Percentiles rank a stretch among this genome's conserved stretches.
Conservation (phyloP, 2,329 filamentous ascomycete genomes). For the Aspergillus neoniger region DNA sequence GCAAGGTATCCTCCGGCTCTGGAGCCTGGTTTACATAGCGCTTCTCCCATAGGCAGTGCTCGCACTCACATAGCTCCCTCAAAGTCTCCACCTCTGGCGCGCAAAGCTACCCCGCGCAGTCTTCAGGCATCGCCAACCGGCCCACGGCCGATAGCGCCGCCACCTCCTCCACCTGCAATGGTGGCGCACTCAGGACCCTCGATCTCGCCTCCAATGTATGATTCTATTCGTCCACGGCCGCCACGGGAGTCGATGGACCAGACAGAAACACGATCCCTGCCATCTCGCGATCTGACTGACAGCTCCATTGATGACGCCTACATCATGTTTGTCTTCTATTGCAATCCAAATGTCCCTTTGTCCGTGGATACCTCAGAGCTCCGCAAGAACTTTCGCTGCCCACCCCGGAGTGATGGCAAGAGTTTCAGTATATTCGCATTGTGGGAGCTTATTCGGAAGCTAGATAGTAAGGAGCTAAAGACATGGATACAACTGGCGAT, state of each 20-base stretch:
- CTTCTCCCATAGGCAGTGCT: slow-evolving; percentile 39
- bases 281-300: slow-evolving; percentile 67
- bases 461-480: slow-evolving; percentile 81
- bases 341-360: slow-evolving; percentile 78
- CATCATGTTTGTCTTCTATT: slow-evolving; percentile 82
- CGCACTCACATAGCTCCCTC: slow-evolving; percentile 35
- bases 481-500: slow-evolving; percentile 89
- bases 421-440: slow-evolving; percentile 76
- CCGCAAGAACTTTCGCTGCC: slow-evolving; percentile 72
- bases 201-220: slow-evolving; percentile 44
- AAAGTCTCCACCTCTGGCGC: slow-evolving; percentile 40
- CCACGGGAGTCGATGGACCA: slow-evolving; percentile 40
- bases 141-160: slow-evolving; percentile 31
- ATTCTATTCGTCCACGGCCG: slow-evolving; percentile 31
- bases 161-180: slow-evolving; percentile 10
- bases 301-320: slow-evolving; percentile 79
- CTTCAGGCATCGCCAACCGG: slow-evolving; percentile 42
- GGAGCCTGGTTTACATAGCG: slow-evolving; percentile 39
- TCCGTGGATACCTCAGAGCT: slow-evolving; percentile 70
- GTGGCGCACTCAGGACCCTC: slow-evolving; percentile 38
- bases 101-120: slow-evolving; percentile 41
- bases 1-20: slow-evolving; percentile 39
- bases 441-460: slow-evolving; percentile 74
- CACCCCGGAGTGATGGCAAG: slow-evolving; percentile 85
- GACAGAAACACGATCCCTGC: slow-evolving; percentile 57